A percentile compares a stretch with the other conserved stretches of the same genome.
phyloP scores from a whole-genome alignment of 805 yeast species.

The Wickerhamomyces xylosicus region DNA sequence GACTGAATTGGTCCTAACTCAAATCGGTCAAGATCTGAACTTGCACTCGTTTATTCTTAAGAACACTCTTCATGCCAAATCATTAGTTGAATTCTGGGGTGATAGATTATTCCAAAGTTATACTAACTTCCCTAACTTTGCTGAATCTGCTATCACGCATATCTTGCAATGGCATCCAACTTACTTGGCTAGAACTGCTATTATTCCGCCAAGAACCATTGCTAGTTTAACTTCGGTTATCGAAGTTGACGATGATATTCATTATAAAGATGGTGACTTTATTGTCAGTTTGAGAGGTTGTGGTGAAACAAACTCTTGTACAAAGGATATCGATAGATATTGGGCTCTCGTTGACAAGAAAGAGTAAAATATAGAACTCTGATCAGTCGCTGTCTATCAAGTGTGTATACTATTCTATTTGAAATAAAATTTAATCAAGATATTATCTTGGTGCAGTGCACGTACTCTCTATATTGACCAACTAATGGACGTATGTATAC shows the following conservation, averaged over 20 bases:
- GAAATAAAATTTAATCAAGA: too few relatives aligned
- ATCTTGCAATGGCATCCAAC: constrained; percentile 92
- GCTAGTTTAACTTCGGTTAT: constrained; percentile 33
- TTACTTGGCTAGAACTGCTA: constrained; percentile 57
- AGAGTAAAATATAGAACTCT: neutral
- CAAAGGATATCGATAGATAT: constrained; percentile 31
- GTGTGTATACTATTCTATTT: too few relatives aligned
- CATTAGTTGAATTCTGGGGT: constrained; percentile 70
- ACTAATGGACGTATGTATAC: too few relatives aligned
- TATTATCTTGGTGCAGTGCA: too few relatives aligned
- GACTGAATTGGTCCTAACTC: constrained; percentile 57
- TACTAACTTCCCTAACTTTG: constrained; percentile 43
- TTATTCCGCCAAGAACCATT: constrained; percentile 56
- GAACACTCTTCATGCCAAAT: constrained; percentile 54
- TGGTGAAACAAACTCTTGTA: constrained; percentile 40
- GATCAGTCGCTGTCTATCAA: too few relatives aligned
- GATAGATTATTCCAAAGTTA: constrained; percentile 65
- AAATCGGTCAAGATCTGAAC: constrained; percentile 52
- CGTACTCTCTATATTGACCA: too few relatives aligned
- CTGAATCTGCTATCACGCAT: constrained; percentile 71
- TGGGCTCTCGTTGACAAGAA: constrained; percentile 15
- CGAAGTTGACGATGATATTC: constrained; percentile 31
- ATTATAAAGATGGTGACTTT: constrained; percentile 57
- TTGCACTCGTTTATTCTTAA: constrained; percentile 63
- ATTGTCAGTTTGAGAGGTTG: constrained; percentile 56